phyloP scores from a whole-genome alignment of 805 yeast species.

The Alloascoidea hylecoeti region DNA sequence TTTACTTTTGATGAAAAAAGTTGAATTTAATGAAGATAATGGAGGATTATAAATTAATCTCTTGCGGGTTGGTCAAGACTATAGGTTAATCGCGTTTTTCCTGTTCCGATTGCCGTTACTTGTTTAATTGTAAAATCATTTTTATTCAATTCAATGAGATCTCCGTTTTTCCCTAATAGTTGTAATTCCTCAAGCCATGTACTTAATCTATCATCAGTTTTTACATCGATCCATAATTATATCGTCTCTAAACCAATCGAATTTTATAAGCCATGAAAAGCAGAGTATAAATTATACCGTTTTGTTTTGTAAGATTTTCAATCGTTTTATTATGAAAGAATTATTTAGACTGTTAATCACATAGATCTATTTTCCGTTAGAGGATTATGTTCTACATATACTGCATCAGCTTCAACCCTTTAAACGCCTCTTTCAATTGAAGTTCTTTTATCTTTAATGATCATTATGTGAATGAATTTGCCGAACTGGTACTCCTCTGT shows the following conservation, averaged over 20 bases:
- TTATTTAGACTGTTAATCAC: constrained; percentile 31
- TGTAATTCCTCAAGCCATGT: constrained; percentile 28
- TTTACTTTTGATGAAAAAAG: constrained; percentile 10
- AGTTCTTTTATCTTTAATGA: constrained; percentile 45
- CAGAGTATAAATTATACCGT: too few species aligned
- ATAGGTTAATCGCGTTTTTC: constrained; percentile 37
- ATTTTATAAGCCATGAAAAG: constrained; percentile 23
- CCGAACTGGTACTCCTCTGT: constrained; percentile 20
- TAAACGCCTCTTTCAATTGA: constrained; percentile 35
- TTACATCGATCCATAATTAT: constrained; percentile 48
- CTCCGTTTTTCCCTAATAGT: constrained; percentile 31
- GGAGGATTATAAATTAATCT: constrained; percentile 42
- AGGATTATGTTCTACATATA: constrained; percentile 43
- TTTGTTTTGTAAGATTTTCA: background rate
- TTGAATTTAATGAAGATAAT: constrained; percentile 13
- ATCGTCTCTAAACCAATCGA: constrained; percentile 35
- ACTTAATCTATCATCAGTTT: constrained; percentile 35
- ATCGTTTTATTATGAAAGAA: too few species aligned
- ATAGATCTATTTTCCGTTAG: constrained; percentile 28
- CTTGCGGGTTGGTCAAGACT: constrained; percentile 14
- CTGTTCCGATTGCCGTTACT: constrained; percentile 53
- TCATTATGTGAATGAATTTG: constrained; percentile 58
- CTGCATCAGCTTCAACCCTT: constrained; percentile 50
- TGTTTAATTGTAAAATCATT: constrained; percentile 16
- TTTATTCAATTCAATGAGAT: constrained; percentile 33